These are phyloP conservation scores for Sideroxylon spinosum DNA, from an alignment of 179 eudicot species.

Conservation along the genomic window DNA sequence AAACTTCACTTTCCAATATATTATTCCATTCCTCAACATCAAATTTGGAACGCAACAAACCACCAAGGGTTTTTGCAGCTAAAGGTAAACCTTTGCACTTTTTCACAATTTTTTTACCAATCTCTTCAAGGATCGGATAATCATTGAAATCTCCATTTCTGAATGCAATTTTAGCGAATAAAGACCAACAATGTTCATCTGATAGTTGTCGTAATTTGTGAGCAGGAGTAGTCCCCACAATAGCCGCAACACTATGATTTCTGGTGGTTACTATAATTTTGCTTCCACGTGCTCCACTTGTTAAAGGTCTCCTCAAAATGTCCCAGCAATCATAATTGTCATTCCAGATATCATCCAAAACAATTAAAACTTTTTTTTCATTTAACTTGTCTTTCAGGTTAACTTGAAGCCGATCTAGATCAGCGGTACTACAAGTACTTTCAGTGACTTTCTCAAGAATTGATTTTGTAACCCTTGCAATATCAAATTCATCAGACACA, in stretches of 20 bases:
- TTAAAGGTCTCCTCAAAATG: not conserved
- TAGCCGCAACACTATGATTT: not conserved
- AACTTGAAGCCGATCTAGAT: not conserved
- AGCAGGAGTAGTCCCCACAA: not conserved
- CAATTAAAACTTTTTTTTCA: conserved; percentile 3
- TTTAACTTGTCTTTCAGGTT: not conserved
- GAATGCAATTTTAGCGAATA: conserved; percentile 5
- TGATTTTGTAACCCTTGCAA: not conserved
- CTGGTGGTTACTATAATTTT: conserved; percentile 15
- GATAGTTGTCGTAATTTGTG: not conserved
- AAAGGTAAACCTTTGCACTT: conserved; percentile 16
- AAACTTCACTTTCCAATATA: conserved; percentile 1
- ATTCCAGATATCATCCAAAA: conserved; percentile 22
- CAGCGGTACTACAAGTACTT: too few species aligned
- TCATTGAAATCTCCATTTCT: not conserved
- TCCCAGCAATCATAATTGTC: conserved; percentile 8
- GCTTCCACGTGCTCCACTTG: conserved; percentile 16
- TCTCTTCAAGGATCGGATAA: not conserved
- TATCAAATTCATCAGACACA: conserved; percentile 17
- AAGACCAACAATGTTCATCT: conserved; percentile 9
- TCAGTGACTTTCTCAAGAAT: conserved; percentile 1
- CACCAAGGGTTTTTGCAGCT: conserved; percentile 22
- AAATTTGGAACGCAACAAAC: conserved; percentile 18
- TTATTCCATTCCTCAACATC: conserved; percentile 24
- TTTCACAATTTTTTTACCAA: conserved; percentile 9